Base-by-base conservation (phyloP, 2,329 filamentous ascomycete species). In the Fusarium nelsonii region DNA sequence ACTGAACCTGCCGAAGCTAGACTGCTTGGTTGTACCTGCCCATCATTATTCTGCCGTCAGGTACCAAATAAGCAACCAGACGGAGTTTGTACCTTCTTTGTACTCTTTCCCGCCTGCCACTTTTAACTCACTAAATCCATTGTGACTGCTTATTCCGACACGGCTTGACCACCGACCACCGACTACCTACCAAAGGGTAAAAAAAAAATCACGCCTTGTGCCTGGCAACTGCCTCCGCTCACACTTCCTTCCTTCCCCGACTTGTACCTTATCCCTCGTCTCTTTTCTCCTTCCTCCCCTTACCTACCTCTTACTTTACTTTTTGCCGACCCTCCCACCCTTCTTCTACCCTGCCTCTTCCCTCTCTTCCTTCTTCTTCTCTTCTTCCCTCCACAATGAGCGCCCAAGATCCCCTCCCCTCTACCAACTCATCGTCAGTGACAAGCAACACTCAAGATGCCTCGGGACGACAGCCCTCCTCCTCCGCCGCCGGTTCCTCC, bases 381-480 rank as follows among this genome's bases (percentile, higher is more conserved):
- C 68, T 65, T 71, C 61, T 69, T 76, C 56, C 65, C 71, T 76
- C 77, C 75, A 79, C 73, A 76, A 80, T 80, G 78, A 76, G 73
- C 63, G 69, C 68, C 40, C 71, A 71, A 65, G 60, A 71, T 52
- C 65, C 70, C 60, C 53, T 73, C 70, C 51, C 74, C 62, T 67
- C 72, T 66, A 67, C 68, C 59, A 66, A 73, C 68, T 54, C 71
- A 55, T 65, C 75, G 57, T 68, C 71, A 63, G 63, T 65, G 65
- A 70, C 70, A 69, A 74, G 74, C 71, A 73, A 66, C 69, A 74
- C 71, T 71, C 81, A 85, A 80, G 82, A 88, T 88, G 87, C 84
- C 85, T 83, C 85, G 87, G 79, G 85, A 88, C 80, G 84, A 87
- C 82, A 88, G 85, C 80, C 87, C 87, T 58, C 87, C 87, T 74